Evolutionary conservation across 257 asterid species (phyloP).

Genomic region (Marsdenia floribunda): DNA sequence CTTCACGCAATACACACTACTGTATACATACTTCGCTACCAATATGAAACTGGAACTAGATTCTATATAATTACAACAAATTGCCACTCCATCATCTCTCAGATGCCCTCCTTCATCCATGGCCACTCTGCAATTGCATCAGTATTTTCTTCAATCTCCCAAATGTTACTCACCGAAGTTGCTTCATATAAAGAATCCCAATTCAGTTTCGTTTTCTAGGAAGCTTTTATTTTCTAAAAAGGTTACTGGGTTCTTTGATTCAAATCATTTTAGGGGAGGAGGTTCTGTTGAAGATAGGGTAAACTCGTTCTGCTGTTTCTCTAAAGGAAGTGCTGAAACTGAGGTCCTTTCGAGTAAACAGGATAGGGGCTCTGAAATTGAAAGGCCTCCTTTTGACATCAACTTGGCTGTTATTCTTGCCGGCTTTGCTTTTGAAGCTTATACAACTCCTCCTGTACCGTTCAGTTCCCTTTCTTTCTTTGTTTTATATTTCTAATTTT

Average conservation of each 20-base stretch:
- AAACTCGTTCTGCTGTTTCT: slow-evolving; percentile 10
- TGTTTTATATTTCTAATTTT: background rate
- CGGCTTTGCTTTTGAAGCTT: slow-evolving; percentile 98
- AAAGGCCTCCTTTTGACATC: slow-evolving; percentile 70
- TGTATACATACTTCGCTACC: background rate
- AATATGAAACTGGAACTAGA: background rate
- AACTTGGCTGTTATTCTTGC: slow-evolving; percentile 95
- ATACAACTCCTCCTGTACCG: slow-evolving; percentile 82
- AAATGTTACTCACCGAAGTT: slow-evolving; percentile 33
- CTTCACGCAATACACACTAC: slow-evolving; percentile 1
- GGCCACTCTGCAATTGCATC: slow-evolving; percentile 53
- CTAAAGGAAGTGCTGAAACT: slow-evolving; percentile 36
- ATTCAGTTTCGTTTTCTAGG: slow-evolving; percentile 37
- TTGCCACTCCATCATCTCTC: slow-evolving; percentile 6
- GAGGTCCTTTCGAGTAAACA: slow-evolving; percentile 24
- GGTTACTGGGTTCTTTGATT: slow-evolving; percentile 29
- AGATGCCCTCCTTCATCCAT: slow-evolving; percentile 23
- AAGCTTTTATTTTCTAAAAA: slow-evolving; percentile 29
- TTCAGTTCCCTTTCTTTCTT: slow-evolving; percentile 30
- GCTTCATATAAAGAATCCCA: slow-evolving; percentile 45
- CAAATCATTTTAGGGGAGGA: slow-evolving; percentile 18
- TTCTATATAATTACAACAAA: background rate
- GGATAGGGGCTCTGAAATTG: slow-evolving; percentile 27
- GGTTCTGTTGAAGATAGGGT: background rate
- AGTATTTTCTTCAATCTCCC: slow-evolving; percentile 23